Percentiles rank a stretch among this genome's conserved stretches.
These are phyloP conservation scores for Leccinum arenicola DNA, from an alignment of 768 basidiomycete genomes.

Conservation along the genomic window DNA sequence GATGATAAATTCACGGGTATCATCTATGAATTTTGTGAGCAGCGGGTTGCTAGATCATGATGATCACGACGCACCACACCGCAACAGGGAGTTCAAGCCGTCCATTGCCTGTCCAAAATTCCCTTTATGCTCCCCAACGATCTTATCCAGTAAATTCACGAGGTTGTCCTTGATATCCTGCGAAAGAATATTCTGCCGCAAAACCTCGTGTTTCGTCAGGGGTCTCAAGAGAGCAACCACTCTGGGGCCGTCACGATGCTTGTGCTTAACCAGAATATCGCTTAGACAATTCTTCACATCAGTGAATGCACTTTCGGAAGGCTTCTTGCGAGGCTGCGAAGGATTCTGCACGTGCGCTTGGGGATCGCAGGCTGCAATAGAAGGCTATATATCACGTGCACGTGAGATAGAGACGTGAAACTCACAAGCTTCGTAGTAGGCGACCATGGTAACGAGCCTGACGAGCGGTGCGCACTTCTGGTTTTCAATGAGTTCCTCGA, in stretches of 20 bases:
- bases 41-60: neutral
- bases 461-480: conserved; percentile 15
- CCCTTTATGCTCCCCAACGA: neutral
- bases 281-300: conserved; percentile 14
- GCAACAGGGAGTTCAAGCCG: conserved; percentile 16
- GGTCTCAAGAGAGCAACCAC: conserved; percentile 24
- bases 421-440: conserved; percentile 24
- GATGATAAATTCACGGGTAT: conserved; percentile 8
- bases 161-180: conserved; percentile 10
- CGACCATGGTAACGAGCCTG: conserved; percentile 21
- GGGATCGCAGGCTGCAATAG: conserved; percentile 10
- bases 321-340: neutral
- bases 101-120: conserved; percentile 25
- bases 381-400: neutral
- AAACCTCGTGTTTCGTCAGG: conserved; percentile 13
- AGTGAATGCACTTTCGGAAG: conserved; percentile 3
- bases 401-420: neutral
- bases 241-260: conserved; percentile 21
- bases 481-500: conserved; percentile 11
- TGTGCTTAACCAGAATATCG: conserved; percentile 8
- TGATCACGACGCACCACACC: conserved; percentile 12
- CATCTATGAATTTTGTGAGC: conserved; percentile 2
- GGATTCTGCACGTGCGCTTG: neutral
- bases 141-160: conserved; percentile 14
- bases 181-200: conserved; percentile 19